Conservation (phyloP, 2,329 filamentous ascomycete species). For the Aspergillus ibericus region DNA sequence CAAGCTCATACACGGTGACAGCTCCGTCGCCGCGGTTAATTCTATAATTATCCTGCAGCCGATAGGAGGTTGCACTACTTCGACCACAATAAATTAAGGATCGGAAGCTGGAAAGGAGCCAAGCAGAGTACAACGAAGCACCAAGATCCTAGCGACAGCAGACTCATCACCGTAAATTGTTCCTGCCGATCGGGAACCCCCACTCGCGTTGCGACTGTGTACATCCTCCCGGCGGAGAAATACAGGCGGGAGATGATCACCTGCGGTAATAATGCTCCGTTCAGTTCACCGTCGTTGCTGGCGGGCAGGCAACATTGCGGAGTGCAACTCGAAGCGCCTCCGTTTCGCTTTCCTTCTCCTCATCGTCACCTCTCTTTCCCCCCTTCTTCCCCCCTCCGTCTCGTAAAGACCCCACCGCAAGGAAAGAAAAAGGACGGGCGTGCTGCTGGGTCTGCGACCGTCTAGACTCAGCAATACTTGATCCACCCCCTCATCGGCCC, state of each 20-base stretch:
- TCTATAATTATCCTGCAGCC: not conserved
- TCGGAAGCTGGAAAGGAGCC: not conserved
- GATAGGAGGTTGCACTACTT: not conserved
- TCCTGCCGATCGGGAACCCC: not conserved
- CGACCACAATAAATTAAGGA: not conserved
- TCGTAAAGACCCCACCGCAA: not conserved
- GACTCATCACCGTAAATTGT: too few relatives aligned
- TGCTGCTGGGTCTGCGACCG: constrained; percentile 10
- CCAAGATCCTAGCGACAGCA: not conserved
- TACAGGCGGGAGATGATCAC: not conserved
- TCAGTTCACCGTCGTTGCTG: not conserved
- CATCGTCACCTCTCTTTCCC: not conserved
- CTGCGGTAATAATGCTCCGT: not conserved
- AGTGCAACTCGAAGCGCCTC: not conserved
- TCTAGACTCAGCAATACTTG: not conserved
- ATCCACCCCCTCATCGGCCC: constrained; percentile 2
- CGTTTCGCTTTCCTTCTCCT: constrained; percentile 3
- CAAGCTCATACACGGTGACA: not conserved
- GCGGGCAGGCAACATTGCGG: not conserved
- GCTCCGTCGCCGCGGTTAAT: not conserved
- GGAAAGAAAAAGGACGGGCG: not conserved
- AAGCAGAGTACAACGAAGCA: not conserved
- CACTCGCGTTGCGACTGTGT: not conserved
- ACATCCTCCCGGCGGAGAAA: not conserved
- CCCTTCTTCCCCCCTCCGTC: not conserved